phyloP scores from a whole-genome alignment of 1,284 basidiomycete genomes.

The Mycena sp. region DNA sequence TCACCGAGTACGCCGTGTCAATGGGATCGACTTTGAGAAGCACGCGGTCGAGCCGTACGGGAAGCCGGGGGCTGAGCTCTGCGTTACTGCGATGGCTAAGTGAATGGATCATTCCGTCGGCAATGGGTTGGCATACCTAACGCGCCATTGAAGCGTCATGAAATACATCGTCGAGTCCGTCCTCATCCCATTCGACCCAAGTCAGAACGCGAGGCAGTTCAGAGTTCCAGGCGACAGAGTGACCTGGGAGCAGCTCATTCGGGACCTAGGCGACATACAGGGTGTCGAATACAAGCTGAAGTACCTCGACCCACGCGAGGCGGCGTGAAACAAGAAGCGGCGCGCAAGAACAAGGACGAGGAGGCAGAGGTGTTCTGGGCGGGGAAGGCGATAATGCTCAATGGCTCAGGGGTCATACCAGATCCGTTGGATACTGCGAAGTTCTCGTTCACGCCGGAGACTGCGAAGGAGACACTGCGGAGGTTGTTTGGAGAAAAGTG shows the following conservation, averaged over 20 bases:
- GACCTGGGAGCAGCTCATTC: neutral
- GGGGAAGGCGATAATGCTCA: neutral
- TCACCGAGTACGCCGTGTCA: constrained; percentile 13
- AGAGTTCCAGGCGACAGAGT: constrained; percentile 9
- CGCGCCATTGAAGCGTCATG: neutral
- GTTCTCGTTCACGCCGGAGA: constrained; percentile 5
- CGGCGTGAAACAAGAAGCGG: constrained; percentile 11
- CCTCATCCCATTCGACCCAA: neutral
- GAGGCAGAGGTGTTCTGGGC: constrained; percentile 9
- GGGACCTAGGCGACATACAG: constrained; percentile 1
- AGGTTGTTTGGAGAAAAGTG: neutral
- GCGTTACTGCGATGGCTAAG: constrained; percentile 11
- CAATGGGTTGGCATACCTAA: neutral
- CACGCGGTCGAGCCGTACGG: constrained; percentile 12
- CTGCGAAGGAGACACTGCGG: constrained; percentile 1
- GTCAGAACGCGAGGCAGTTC: neutral
- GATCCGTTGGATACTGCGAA: constrained; percentile 1
- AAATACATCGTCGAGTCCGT: constrained; percentile 2
- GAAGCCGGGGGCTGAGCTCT: neutral
- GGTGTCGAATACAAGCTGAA: constrained; percentile 5
- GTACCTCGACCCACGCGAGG: constrained; percentile 2
- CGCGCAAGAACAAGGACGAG: neutral
- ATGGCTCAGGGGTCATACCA: neutral
- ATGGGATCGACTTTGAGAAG: constrained; percentile 12
- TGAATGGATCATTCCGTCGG: neutral